Conservation (phyloP, 1,139 yeast genomes). For the Saccharomyces hybrid region DNA sequence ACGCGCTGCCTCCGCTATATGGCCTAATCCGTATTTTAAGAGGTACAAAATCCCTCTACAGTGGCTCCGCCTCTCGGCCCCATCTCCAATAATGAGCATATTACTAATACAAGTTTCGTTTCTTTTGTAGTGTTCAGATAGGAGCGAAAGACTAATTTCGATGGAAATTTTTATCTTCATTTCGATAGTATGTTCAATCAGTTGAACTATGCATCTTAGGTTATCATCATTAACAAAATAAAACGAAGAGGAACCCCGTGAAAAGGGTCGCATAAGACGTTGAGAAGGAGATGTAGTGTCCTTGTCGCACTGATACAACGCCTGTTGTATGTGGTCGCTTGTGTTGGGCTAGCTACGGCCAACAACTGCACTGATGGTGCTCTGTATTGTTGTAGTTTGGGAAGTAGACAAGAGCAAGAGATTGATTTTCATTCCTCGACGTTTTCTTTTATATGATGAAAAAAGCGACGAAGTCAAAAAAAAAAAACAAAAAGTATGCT, state of each 20-base stretch:
- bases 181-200: slow-evolving; percentile 21
- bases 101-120: neutral
- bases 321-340: neutral
- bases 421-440: neutral
- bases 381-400: neutral
- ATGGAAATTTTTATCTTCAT: slow-evolving; percentile 30
- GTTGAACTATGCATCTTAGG: slow-evolving; percentile 33
- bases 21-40: neutral
- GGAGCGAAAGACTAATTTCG: slow-evolving; percentile 35
- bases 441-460: neutral
- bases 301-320: neutral
- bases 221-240: slow-evolving; percentile 25
- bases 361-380: neutral
- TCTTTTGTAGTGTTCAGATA: slow-evolving; percentile 26
- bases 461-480: neutral
- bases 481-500: neutral
- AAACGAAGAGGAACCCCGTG: neutral
- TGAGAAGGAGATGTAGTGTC: neutral
- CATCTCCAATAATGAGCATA: neutral
- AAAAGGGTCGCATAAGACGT: neutral
- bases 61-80: neutral
- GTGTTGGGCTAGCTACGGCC: neutral
- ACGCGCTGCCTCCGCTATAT: neutral
- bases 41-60: neutral
- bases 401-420: neutral